Percentiles rank a stretch among this genome's conserved stretches.
Conservation (phyloP, 768 basidiomycete species). For the Roridomyces roridus region DNA sequence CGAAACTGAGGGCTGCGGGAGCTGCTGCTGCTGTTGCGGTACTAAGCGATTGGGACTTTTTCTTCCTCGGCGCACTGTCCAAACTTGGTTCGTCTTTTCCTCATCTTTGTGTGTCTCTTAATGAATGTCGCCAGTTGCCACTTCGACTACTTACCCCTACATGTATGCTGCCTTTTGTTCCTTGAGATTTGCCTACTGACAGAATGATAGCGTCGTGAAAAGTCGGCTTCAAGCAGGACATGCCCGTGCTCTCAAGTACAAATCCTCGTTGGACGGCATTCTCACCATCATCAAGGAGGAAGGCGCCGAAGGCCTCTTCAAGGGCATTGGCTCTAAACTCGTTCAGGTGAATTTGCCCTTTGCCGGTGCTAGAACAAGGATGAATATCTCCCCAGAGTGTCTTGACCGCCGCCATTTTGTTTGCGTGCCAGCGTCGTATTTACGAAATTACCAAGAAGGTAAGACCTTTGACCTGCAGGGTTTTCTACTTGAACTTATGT, state of each 20-base stretch:
- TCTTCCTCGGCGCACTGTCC: slow-evolving; percentile 92
- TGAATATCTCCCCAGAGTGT: slow-evolving; percentile 60
- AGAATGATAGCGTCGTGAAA: slow-evolving; percentile 58
- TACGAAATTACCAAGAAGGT: slow-evolving; percentile 73
- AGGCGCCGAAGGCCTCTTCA: slow-evolving; percentile 73
- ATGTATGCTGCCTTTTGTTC: slow-evolving; percentile 49
- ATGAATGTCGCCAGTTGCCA: slow-evolving; percentile 41
- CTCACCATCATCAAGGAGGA: slow-evolving; percentile 68
- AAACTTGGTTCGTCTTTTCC: slow-evolving; percentile 69
- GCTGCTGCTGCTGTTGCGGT: slow-evolving; percentile 50
- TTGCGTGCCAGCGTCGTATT: slow-evolving; percentile 85
- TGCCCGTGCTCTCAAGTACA: slow-evolving; percentile 62
- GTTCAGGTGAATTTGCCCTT: slow-evolving; percentile 41
- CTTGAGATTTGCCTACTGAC: background rate
- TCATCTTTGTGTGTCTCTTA: background rate
- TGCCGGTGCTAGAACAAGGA: too few relatives aligned
- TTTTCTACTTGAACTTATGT: too few relatives aligned
- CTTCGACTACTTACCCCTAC: slow-evolving; percentile 73
- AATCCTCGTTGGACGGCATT: slow-evolving; percentile 68
- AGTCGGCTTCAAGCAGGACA: slow-evolving; percentile 71
- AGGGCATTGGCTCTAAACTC: slow-evolving; percentile 85
- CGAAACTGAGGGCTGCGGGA: slow-evolving; percentile 54
- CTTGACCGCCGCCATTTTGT: slow-evolving; percentile 92
- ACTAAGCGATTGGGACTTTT: slow-evolving; percentile 88
- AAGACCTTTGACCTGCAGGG: too few relatives aligned